phyloP scores from a whole-genome alignment of 345 rosid species.

The Dimocarpus longan region DNA sequence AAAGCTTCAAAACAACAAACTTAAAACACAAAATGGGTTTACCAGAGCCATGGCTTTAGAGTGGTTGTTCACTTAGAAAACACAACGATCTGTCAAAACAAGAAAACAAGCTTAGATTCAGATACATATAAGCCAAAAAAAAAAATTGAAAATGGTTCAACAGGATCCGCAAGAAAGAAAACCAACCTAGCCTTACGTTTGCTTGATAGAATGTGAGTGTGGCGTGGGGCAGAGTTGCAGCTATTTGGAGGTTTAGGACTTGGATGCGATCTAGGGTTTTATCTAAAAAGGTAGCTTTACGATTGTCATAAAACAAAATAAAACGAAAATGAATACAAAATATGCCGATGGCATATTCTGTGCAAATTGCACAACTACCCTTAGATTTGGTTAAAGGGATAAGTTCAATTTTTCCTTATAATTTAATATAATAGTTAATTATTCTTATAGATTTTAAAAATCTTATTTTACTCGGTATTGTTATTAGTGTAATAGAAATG shows the following conservation, averaged over 20 bases:
- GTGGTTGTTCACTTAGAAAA: neutral
- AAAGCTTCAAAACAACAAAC: neutral
- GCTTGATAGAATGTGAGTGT: neutral
- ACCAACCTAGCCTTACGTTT: neutral
- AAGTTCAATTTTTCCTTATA: no score
- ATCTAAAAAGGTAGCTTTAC: no score
- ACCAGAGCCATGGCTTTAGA: conserved; percentile 17
- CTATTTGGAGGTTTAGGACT: no score
- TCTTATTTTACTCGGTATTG: no score
- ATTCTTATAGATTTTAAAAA: no score
- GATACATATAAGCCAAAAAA: neutral
- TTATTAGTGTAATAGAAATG: no score
- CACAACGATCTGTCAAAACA: neutral
- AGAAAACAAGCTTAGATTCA: neutral
- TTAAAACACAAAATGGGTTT: neutral
- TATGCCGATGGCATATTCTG: no score
- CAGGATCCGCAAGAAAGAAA: neutral
- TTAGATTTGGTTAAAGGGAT: no score
- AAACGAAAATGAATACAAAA: no score
- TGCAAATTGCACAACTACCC: no score
- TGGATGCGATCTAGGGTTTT: neutral
- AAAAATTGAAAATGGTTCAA: neutral
- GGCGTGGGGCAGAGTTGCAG: neutral
- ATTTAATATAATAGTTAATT: no score
- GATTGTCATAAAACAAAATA: no score